Conservation (phyloP, 2,329 filamentous ascomycete species). For the Mycosphaerella arachidis region DNA sequence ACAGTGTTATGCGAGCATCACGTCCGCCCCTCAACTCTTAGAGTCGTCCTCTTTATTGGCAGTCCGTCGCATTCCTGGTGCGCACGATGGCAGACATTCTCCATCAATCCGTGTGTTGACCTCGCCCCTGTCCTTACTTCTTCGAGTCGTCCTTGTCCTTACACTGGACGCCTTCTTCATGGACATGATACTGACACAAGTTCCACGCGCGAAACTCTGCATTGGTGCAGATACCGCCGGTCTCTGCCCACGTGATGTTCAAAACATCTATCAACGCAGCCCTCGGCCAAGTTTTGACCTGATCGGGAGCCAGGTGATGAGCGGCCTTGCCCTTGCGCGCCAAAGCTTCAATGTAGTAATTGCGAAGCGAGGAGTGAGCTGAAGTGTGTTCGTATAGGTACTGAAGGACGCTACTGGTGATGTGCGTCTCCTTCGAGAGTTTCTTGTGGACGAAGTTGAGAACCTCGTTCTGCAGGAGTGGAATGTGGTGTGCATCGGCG, state of each 20-base stretch:
- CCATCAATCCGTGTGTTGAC: background rate
- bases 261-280: slow-evolving; percentile 3
- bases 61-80: background rate
- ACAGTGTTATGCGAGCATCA: too few relatives aligned
- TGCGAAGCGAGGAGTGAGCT: background rate
- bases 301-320: background rate
- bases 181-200: slow-evolving; percentile 4
- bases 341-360: background rate
- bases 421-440: background rate
- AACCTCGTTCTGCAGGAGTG: slow-evolving; percentile 1
- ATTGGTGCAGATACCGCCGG: background rate
- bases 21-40: too few relatives aligned
- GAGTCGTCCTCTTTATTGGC: too few relatives aligned
- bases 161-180: slow-evolving; percentile 6
- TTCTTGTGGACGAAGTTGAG: background rate
- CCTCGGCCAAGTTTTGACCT: background rate
- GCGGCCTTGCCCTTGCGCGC: background rate
- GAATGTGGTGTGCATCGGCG: slow-evolving; percentile 11
- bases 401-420: background rate
- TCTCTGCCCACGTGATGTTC: background rate
- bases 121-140: background rate
- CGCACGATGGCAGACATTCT: too few relatives aligned
- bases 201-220: background rate
- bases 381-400: slow-evolving; percentile 8
- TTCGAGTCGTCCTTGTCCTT: background rate